Conservation (phyloP, 306 rosid species). For the Inga oerstediana region DNA sequence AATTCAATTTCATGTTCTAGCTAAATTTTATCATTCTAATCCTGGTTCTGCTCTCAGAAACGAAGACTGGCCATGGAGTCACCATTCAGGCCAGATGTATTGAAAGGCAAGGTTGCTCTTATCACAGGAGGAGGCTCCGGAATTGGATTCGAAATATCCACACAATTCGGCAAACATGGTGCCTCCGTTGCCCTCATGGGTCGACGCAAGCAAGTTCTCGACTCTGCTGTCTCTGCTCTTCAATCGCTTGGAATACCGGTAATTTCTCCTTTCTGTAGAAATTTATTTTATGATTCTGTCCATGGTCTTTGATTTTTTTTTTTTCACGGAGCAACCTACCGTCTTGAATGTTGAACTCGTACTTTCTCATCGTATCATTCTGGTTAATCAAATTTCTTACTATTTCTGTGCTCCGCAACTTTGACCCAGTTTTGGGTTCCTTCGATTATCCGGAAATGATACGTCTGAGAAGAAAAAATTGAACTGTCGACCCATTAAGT, state of each 20-base stretch:
- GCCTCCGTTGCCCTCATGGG: constrained; percentile 92
- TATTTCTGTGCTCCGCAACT: not conserved
- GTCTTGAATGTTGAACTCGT: not conserved
- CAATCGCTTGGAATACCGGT: constrained; percentile 67
- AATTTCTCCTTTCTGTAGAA: not conserved
- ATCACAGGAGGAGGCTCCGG: constrained; percentile 96
- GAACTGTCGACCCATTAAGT: not conserved
- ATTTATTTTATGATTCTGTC: not conserved
- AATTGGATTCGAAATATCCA: constrained; percentile 79
- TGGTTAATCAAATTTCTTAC: not conserved
- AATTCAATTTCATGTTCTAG: not conserved
- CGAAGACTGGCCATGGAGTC: constrained; percentile 56
- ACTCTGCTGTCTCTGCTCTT: constrained; percentile 75
- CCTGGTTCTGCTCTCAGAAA: not conserved
- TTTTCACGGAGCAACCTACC: not conserved
- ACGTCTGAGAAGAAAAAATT: not conserved
- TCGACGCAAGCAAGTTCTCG: constrained; percentile 70
- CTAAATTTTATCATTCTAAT: not conserved
- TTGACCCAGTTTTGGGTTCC: not conserved
- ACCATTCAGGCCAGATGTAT: constrained; percentile 60
- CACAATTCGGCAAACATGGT: constrained; percentile 87
- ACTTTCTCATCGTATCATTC: not conserved
- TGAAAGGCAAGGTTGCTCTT: constrained; percentile 82
- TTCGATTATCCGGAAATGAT: not conserved
- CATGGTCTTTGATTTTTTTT: not conserved